Evolutionary conservation across 2,329 filamentous ascomycete genomes (phyloP).

Genomic region (Trichoderma arundinaceum): DNA sequence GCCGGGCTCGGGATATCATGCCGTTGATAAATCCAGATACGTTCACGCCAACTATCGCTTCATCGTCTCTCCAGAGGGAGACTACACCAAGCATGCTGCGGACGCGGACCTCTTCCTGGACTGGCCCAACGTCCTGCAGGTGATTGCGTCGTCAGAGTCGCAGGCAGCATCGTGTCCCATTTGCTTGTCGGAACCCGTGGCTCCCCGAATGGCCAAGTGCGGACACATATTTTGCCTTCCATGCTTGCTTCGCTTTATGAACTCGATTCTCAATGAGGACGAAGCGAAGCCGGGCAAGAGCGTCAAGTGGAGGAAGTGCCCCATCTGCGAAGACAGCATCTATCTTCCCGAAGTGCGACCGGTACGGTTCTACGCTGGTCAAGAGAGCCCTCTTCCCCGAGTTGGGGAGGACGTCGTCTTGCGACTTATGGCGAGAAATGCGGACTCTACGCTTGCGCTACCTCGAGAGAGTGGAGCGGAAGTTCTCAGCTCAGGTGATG

Average conservation of each 20-base stretch:
- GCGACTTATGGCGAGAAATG: constrained; percentile 79
- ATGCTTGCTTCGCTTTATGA: constrained; percentile 95
- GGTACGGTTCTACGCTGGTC: constrained; percentile 87
- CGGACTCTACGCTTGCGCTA: constrained; percentile 83
- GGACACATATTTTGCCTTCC: constrained; percentile 96
- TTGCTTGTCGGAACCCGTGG: constrained; percentile 89
- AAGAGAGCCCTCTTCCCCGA: constrained; percentile 79
- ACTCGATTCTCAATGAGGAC: constrained; percentile 75
- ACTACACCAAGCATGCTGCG: constrained; percentile 78
- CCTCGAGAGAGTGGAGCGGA: constrained; percentile 80
- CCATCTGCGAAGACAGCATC: constrained; percentile 93
- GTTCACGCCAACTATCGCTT: constrained; percentile 98
- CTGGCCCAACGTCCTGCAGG: constrained; percentile 89
- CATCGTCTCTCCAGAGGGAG: constrained; percentile 81
- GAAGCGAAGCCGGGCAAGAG: constrained; percentile 70
- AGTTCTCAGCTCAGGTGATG: constrained; percentile 69
- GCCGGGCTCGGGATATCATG: constrained; percentile 85
- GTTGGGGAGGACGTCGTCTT: constrained; percentile 90
- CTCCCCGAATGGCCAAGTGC: constrained; percentile 94
- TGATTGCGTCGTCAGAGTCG: constrained; percentile 87
- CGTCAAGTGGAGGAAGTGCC: constrained; percentile 89
- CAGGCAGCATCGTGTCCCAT: constrained; percentile 92
- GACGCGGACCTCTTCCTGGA: constrained; percentile 90
- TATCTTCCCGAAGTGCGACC: constrained; percentile 89
- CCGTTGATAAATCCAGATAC: constrained; percentile 86